Conservation (phyloP, 345 rosid species). For the Isatis tinctoria region DNA sequence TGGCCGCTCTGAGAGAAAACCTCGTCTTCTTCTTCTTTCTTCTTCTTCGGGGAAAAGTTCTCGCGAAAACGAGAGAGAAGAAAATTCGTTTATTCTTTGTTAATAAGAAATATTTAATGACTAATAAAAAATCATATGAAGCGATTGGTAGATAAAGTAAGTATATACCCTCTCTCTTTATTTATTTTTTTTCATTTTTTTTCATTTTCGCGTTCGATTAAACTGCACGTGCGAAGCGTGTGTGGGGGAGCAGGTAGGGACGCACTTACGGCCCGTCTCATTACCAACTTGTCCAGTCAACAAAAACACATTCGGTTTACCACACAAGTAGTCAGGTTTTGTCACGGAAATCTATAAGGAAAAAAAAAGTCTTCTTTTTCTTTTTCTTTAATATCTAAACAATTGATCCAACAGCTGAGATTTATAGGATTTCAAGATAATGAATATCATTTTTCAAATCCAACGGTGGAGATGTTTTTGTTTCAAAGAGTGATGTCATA, state of each 20-base stretch:
- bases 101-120: background rate
- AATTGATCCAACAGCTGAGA: background rate
- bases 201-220: background rate
- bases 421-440: background rate
- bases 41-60: constrained; percentile 18
- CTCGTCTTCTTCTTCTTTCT: constrained; percentile 19
- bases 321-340: background rate
- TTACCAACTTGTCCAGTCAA: constrained; percentile 6
- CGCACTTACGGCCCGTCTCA: constrained; percentile 19
- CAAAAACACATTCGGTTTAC: background rate
- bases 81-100: constrained; percentile 24
- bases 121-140: background rate
- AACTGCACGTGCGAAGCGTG: constrained; percentile 31
- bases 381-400: no score
- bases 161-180: background rate
- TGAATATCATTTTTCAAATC: background rate
- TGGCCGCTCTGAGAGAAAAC: constrained; percentile 19
- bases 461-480: background rate
- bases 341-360: background rate
- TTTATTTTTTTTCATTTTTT: background rate
- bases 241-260: constrained; percentile 13
- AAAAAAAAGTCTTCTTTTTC: background rate
- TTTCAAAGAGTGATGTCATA: background rate
- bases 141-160: constrained; percentile 2
- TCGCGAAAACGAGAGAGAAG: constrained; percentile 16